phyloP scores from a whole-genome alignment of 176 grass and related monocot genomes.

The Oryza glumipatula region DNA sequence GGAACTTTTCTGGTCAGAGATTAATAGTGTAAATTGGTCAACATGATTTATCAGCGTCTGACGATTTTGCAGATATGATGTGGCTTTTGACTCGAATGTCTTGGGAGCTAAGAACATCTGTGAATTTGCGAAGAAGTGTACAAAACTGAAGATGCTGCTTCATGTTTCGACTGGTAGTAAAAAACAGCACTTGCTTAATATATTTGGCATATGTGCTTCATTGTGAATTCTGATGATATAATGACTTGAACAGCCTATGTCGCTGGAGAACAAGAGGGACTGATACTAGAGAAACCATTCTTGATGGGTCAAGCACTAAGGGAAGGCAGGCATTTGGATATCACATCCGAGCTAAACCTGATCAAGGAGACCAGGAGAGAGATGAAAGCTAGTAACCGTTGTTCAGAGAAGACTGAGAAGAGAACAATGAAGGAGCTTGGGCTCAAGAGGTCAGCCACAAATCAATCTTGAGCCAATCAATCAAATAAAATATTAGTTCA shows the following conservation, averaged over 20 bases:
- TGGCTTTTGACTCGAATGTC: slow-evolving; percentile 56
- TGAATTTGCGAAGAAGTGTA: slow-evolving; percentile 61
- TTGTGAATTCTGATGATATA: background rate
- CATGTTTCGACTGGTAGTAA: slow-evolving; percentile 71
- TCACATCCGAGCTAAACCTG: slow-evolving; percentile 45
- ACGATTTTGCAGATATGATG: slow-evolving; percentile 51
- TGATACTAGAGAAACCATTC: slow-evolving; percentile 52
- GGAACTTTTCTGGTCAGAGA: background rate
- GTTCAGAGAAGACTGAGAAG: slow-evolving; percentile 16
- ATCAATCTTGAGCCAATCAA: too few species aligned
- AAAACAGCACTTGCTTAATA: background rate
- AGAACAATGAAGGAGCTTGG: slow-evolving; percentile 62
- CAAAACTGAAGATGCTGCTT: slow-evolving; percentile 60
- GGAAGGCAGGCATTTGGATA: slow-evolving; percentile 40
- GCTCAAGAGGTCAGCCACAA: slow-evolving; percentile 45
- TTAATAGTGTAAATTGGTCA: background rate
- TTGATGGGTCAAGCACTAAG: slow-evolving; percentile 49
- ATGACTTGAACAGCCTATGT: slow-evolving; percentile 49
- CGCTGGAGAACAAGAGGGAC: slow-evolving; percentile 45
- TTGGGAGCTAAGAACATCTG: slow-evolving; percentile 53
- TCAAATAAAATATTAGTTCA: too few species aligned
- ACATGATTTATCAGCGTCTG: background rate
- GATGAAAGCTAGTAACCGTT: background rate
- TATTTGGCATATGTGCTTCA: background rate
- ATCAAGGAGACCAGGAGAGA: slow-evolving; percentile 47